Conservation (phyloP, 73 alveolate genomes). For the Paramecium sexaurelia region DNA sequence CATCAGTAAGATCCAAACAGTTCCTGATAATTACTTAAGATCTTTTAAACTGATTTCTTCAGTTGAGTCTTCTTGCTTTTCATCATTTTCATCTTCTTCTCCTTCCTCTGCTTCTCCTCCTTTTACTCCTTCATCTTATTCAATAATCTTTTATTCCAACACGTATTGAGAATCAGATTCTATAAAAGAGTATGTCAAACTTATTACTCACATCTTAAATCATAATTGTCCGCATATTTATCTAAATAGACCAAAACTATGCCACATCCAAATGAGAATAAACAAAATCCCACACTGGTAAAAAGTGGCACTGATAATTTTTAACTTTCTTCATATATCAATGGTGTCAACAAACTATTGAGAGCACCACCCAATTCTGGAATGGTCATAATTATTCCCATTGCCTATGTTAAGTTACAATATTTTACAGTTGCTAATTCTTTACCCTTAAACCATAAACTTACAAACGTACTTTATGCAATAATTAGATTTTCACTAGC, state of each 20-base stretch:
- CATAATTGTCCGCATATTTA: neutral
- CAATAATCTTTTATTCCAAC: neutral
- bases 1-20: constrained; percentile 36
- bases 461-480: constrained; percentile 45
- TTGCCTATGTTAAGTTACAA: neutral
- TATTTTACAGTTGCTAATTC: constrained; percentile 35
- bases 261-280: constrained; percentile 40
- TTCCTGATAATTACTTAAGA: constrained; percentile 29
- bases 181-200: neutral
- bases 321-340: neutral
- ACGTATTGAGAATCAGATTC: neutral
- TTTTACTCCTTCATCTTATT: neutral
- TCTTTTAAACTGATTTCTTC: constrained; percentile 37
- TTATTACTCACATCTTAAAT: neutral
- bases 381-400: constrained; percentile 41
- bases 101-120: constrained; percentile 15
- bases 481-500: constrained; percentile 49
- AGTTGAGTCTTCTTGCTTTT: neutral
- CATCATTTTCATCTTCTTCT: constrained; percentile 27
- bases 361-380: constrained; percentile 59
- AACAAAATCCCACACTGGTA: constrained; percentile 36
- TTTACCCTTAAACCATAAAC: constrained; percentile 55
- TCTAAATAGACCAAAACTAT: neutral
- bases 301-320: constrained; percentile 31
- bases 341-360: constrained; percentile 36